Evolutionary conservation across 163 green algal species (phyloP).

Genomic region (Chlamydomonas reinhardtii): DNA sequence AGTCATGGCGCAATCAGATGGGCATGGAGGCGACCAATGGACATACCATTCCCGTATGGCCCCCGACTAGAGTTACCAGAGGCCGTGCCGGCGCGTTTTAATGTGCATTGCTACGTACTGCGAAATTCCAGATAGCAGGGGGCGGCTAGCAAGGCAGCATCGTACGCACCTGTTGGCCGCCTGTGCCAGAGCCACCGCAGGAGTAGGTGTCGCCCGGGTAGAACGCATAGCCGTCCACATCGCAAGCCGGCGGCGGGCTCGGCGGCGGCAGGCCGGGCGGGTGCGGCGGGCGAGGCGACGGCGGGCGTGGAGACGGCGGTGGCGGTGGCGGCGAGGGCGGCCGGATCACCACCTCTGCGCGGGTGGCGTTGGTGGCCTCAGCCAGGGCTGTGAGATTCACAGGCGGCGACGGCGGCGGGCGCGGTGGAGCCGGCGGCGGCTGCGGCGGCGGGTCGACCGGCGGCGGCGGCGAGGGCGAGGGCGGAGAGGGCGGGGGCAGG

Average conservation of each 20-base stretch:
- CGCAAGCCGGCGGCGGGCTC: neutral
- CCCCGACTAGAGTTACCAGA: too few species aligned
- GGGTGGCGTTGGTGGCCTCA: neutral
- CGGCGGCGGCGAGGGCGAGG: neutral
- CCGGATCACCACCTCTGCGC: neutral
- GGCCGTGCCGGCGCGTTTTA: too few species aligned
- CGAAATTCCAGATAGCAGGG: too few species aligned
- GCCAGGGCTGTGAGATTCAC: neutral
- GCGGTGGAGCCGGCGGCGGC: neutral
- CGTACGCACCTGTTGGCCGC: too few species aligned
- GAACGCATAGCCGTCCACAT: conserved; percentile 14
- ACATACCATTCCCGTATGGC: too few species aligned
- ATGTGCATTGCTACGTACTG: too few species aligned
- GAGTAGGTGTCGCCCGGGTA: neutral
- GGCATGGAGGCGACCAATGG: too few species aligned
- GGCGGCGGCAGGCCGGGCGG: too few species aligned
- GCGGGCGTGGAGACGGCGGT: neutral
- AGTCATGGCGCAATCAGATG: too few species aligned
- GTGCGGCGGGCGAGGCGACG: too few species aligned
- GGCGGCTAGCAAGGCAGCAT: too few species aligned
- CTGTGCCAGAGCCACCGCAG: neutral
- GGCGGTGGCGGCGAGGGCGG: neutral
- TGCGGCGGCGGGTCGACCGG: neutral
- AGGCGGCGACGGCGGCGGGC: neutral
- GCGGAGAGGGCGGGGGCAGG: neutral